Base-by-base conservation (phyloP, 1,139 yeast species). In the Ogataea hybrid region DNA sequence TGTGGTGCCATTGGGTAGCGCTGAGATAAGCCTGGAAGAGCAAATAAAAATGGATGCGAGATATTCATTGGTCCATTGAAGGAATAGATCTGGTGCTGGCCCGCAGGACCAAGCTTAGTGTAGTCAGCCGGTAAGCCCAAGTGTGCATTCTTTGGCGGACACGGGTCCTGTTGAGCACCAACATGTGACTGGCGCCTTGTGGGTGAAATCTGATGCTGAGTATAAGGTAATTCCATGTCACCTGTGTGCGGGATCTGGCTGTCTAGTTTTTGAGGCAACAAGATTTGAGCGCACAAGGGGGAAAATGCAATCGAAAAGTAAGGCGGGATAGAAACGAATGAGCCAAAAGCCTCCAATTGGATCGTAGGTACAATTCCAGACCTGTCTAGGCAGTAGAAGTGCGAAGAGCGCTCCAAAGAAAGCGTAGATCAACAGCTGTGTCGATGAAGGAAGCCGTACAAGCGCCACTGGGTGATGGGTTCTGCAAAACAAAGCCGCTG, bases 181-280 rank as follows among this genome's bases (percentile, higher is more conserved):
- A 5, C 18, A 15, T 28, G 28, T 6, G 25, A 33, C n/a, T 25
- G 32, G 10, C 22, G 10, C n/a, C 32, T 35, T 7, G 37, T 17
- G 14, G 43, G 30, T 25, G 39, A 32, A 39, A 22, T 30, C 32
- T 35, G 40, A 36, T 35, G 48, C 38, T 41, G 45, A 36, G 48
- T 35, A 46, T 50, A 42, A 35, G 46, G 46, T 27, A 41, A 37
- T 44, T 37, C 42, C 46, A 42, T 42, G 14, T 21, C 29, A 12
- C 21, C 7, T 9, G 6, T 20, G n/a, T 27, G 14, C 11, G 31
- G 15, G 21, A 17, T 12, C 25, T 12, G 20, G 21, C 12, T 23
- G 12, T 23, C 12, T n/a, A 23, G 27, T 5, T 23, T 23, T 23
- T 14, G 32, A 14, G 18, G 16, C 10, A 17, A 28, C 28, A 32